Evolutionary conservation across 371 early-diverging fungal genomes (phyloP), one percentile per base, ranked within the genome.

Genomic region (Mortierella sp.): DNA sequence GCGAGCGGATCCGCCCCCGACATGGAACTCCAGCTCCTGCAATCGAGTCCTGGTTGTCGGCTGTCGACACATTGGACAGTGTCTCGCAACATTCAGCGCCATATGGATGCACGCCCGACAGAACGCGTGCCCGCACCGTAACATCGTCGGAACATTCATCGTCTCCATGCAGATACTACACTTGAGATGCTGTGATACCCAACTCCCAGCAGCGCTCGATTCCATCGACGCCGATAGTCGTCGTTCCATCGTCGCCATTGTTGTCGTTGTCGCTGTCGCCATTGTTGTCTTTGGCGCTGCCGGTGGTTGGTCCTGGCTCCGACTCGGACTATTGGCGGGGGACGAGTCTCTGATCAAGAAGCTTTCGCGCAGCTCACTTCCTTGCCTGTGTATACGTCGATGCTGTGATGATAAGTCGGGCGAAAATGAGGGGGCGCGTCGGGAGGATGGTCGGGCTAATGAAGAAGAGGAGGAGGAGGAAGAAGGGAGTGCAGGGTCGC

Each of bases 101-200:
- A 41, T 51, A 12, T 49, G 54, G 21, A 82, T 82, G 49, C 82
- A 82, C 6, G 49, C 60, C 38, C 78, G 75, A 38, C 82, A 82
- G 60, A 78, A 82, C 41, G 74, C 77, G 71, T 82, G 82, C 12
- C 82, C 82, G 29, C 82, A 82, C 63, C 75, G 71, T 11, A 70
- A 43, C 74, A 82, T 77, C 12, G 82, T 82, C 24, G 82, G 82
- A 2, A 75, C 46, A 41, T 18, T 55, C 72, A 77, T 77, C 63
- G 75, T 71, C 10, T 82, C 82, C 63, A 82, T 71, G 48, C 82
- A 82, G 49, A 82, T 82, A 16, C 75, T 78, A 41, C 82, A 82
- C 16, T 71, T 70, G 35, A 82, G 78, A 48, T 77, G 35, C 38
- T 78, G 75, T 10, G 41, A 70, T 11, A 63, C 44, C 78, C 82